Evolutionary conservation across 208 protist genomes (phyloP).

Genomic region (Phytomonas sp.): DNA sequence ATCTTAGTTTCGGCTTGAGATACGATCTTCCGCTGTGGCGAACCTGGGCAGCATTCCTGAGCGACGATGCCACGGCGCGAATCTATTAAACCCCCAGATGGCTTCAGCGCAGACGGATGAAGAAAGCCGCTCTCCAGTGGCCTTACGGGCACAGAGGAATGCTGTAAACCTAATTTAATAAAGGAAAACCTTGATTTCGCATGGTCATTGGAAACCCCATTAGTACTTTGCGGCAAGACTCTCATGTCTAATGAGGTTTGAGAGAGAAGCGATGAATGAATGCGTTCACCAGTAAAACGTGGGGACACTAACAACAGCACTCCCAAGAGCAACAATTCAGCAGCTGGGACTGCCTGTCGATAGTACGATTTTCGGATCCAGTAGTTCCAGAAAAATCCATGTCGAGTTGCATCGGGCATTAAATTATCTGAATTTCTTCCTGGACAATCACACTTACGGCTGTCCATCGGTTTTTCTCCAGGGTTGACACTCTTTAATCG

Average conservation of each 20-base stretch:
- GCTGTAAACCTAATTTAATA: not conserved
- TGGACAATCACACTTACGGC: not conserved
- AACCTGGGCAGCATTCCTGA: not conserved
- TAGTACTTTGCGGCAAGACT: not conserved
- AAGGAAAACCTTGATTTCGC: not conserved
- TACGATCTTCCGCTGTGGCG: not conserved
- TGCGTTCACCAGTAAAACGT: constrained; percentile 36
- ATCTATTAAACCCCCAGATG: not conserved
- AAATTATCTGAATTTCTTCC: not conserved
- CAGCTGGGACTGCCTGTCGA: constrained; percentile 21
- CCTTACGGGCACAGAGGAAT: not conserved
- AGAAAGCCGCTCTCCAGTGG: not conserved
- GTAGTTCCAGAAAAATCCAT: not conserved
- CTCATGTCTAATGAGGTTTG: not conserved
- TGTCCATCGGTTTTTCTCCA: not conserved
- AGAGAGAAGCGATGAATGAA: not conserved
- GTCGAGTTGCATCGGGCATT: not conserved
- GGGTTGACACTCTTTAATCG: not conserved
- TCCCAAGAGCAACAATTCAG: constrained; percentile 62
- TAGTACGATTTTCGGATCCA: constrained; percentile 7
- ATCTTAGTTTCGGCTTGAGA: not conserved
- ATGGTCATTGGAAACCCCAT: not conserved
- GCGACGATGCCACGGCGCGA: not conserved
- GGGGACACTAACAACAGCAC: constrained; percentile 60
- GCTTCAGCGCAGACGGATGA: not conserved